Evolutionary conservation across 1,284 basidiomycete species (phyloP), one percentile per base, ranked within the genome.

Genomic region (Pseudozyma hubeiensis): DNA sequence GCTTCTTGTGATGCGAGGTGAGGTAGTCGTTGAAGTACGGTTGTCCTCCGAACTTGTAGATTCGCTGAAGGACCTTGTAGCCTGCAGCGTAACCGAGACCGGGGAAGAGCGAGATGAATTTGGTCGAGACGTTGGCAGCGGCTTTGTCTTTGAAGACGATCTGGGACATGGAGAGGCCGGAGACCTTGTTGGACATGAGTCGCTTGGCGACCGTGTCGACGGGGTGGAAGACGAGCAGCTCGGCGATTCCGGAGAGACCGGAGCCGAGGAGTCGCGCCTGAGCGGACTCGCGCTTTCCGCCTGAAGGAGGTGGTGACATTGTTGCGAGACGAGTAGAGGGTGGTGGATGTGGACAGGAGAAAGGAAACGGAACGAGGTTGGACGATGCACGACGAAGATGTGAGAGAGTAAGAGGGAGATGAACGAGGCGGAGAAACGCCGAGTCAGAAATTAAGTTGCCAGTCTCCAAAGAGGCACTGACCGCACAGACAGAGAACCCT

Each of bases 1-100:
- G 85, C 34, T 88, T 86, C 84, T 92, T 92, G 87, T 90, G 91
- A 84, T 92, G 87, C 80, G 88, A 89, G 78, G 89, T 89, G 83
- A 99, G 90, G 83, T 95, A 85, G 86, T 98, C 94, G 85, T 95
- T 93, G 86, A 97, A 97, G 89, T 91, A 98, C 24, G 97, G 96
- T 86, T 99, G 96, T 1, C 96, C 97, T 67, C 97, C 96, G 80
- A 98, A 99, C 87, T 98, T 99, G 74, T 80, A 80, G 35, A 85
- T 76, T 29, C 84, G 70, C 74, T 85, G 84, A 17, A 85, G 61
- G 11, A 85, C 87, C 86, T 99, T 99, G 90, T 99, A 99, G 0
- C 80, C 77, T 1, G 82, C 96, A 4, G 96, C 97, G 84, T 99
- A 99, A 1, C 97, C 97, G 4, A 99, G 90, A 74, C 96, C 96